These are phyloP conservation scores for Zanthoxylum bungeanum DNA, from an alignment of 345 rosid species.

Conservation along the genomic window DNA sequence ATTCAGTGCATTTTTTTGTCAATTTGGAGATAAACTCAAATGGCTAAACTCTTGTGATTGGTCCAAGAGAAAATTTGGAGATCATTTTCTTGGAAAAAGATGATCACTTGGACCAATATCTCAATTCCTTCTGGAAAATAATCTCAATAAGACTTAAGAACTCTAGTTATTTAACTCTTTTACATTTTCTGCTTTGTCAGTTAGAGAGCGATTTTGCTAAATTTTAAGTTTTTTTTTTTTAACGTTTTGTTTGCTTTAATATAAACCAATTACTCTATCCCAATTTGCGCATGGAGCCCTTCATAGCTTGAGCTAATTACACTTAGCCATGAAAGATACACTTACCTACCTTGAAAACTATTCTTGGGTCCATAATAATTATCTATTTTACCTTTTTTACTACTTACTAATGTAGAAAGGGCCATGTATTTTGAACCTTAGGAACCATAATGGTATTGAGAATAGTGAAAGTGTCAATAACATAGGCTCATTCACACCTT, in stretches of 20 bases:
- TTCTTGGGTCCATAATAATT: neutral
- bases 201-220: neutral
- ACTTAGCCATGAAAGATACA: neutral
- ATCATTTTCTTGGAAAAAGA: neutral
- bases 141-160: too few species aligned
- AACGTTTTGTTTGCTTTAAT: too few species aligned
- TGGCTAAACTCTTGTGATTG: neutral
- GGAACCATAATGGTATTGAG: neutral
- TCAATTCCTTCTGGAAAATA: too few species aligned
- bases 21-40: neutral
- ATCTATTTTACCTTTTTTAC: too few species aligned
- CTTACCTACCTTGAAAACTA: neutral
- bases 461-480: neutral
- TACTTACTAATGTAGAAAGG: neutral
- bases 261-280: too few species aligned
- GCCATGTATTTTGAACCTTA: neutral
- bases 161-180: too few species aligned
- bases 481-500: neutral
- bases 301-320: neutral
- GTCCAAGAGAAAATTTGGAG: neutral
- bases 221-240: too few species aligned
- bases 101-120: neutral
- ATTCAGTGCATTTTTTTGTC: constrained; percentile 3
- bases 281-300: too few species aligned
- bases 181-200: too few species aligned